Evolutionary conservation across 1,284 basidiomycete species (phyloP).

Genomic region (Ustilago crameri): DNA sequence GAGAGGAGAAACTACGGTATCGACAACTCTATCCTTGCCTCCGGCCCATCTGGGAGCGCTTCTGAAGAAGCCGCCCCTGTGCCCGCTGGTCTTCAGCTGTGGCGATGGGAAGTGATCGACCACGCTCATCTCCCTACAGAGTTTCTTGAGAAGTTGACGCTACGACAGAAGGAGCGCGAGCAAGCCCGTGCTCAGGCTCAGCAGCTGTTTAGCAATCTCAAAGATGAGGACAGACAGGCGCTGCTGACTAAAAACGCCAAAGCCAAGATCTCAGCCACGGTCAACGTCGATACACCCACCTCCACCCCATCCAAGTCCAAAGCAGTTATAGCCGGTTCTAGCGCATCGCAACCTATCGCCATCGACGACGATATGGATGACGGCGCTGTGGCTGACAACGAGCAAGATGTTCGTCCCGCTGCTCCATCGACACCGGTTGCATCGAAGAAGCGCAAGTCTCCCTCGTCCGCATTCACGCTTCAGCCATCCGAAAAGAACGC

Average conservation of each 20-base stretch:
- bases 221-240: slow-evolving; percentile 36
- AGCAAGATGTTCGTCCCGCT: slow-evolving; percentile 8
- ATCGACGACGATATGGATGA: slow-evolving; percentile 42
- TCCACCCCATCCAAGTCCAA: slow-evolving; percentile 12
- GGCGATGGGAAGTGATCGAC: slow-evolving; percentile 86
- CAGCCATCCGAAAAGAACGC: slow-evolving; percentile 22
- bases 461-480: slow-evolving; percentile 30
- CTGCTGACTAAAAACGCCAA: slow-evolving; percentile 46
- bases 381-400: slow-evolving; percentile 32
- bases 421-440: slow-evolving; percentile 27
- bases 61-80: slow-evolving; percentile 8
- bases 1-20: slow-evolving; percentile 60
- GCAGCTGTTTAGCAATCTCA: slow-evolving; percentile 39
- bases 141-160: slow-evolving; percentile 75
- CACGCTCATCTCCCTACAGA: slow-evolving; percentile 78
- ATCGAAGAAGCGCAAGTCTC: slow-evolving; percentile 28
- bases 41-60: slow-evolving; percentile 6
- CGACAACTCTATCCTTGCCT: slow-evolving; percentile 14
- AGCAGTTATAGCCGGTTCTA: slow-evolving; percentile 8
- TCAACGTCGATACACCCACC: slow-evolving; percentile 11
- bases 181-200: slow-evolving; percentile 71
- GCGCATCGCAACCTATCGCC: slow-evolving; percentile 20
- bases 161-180: slow-evolving; percentile 76
- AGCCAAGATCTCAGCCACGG: slow-evolving; percentile 36
- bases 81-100: slow-evolving; percentile 73